Base-by-base conservation (phyloP, 1,284 basidiomycete species). In the Microbotryomycetes sp. region DNA sequence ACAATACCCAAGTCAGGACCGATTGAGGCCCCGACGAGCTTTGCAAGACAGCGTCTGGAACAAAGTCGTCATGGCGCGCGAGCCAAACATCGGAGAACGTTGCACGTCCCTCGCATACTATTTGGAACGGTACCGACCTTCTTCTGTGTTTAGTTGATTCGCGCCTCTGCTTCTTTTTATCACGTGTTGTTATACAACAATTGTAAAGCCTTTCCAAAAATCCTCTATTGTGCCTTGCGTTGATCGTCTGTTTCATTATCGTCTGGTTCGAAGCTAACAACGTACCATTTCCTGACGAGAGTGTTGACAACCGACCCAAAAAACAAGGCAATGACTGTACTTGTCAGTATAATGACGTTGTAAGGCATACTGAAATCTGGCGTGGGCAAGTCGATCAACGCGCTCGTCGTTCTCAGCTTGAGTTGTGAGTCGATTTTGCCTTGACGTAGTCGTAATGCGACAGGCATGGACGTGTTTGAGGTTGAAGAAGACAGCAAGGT, bases 351-450 rank as follows among this genome's bases (percentile, higher is more conserved):
- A 75, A 97, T 97, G 65, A 97, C 93, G 76, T 97, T 99, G 78
- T 97, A 98, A 13, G 94, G 93, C 92, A 98, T 97, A 72, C 89
- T 93, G 76, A 98, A 98, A 77, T 98, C 94, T 0, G 96, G 96
- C 7, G 91, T 93, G 7, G 94, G 88, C 26, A 97, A 81, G 74
- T 96, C 90, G 47, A 96, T 83, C 27, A 98, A 82, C 21, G 91
- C 80, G 13, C 86, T 81, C 0, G 84, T 79, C 1, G 90, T 90
- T 75, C 94, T 60, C 1, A 67, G 41, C 18, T 45, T 50, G 18
- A 97, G 57, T 92, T 81, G 47, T 85, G 77, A 70, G 70, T 61
- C 54, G 49, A 50, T 45, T 18, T 21, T 4, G 13, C 31, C 7
- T 41, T 41, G 23, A 31, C 48, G 24, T 24, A 31, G 45, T 28